Conservation (phyloP, 2,329 filamentous ascomycete species). For the Ophiocordyceps robertsii region DNA sequence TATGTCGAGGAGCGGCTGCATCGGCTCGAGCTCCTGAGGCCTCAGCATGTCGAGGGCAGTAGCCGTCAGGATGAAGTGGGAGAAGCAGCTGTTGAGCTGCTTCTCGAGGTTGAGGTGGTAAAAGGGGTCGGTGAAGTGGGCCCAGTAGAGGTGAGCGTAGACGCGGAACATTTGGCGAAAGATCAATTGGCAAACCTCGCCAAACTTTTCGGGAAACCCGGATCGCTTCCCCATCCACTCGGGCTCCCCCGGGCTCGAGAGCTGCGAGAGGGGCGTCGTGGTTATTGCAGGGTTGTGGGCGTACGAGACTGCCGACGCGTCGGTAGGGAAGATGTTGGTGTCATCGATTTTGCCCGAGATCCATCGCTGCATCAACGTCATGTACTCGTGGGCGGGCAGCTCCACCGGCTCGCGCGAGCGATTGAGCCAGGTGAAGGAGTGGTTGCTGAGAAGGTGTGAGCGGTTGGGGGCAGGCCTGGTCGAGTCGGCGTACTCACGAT, state of each 20-base stretch:
- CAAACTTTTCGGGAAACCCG: conserved; percentile 83
- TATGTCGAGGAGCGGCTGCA: conserved; percentile 86
- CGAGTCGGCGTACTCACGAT: conserved; percentile 47
- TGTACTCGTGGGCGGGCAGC: conserved; percentile 85
- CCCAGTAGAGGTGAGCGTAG: conserved; percentile 96
- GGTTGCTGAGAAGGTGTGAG: conserved; percentile 36
- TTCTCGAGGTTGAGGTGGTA: conserved; percentile 73
- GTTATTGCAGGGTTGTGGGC: conserved; percentile 47
- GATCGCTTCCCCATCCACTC: conserved; percentile 86
- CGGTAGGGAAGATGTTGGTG: conserved; percentile 78
- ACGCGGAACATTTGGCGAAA: conserved; percentile 98
- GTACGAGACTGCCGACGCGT: conserved; percentile 56
- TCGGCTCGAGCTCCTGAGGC: conserved; percentile 84
- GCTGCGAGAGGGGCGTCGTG: conserved; percentile 46
- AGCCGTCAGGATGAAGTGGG: conserved; percentile 69
- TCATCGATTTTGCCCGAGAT: conserved; percentile 94
- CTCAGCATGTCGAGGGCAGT: conserved; percentile 74
- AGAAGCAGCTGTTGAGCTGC: conserved; percentile 77
- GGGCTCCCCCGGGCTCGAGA: conserved; percentile 45
- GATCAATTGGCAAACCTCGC: conserved; percentile 82
- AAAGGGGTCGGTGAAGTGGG: conserved; percentile 76
- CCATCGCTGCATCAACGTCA: conserved; percentile 93
- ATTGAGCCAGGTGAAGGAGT: conserved; percentile 95
- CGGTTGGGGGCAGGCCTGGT: background rate
- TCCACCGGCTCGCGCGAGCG: conserved; percentile 77